Conservation (phyloP, 345 rosid species). For the Corchorus olitorius region DNA sequence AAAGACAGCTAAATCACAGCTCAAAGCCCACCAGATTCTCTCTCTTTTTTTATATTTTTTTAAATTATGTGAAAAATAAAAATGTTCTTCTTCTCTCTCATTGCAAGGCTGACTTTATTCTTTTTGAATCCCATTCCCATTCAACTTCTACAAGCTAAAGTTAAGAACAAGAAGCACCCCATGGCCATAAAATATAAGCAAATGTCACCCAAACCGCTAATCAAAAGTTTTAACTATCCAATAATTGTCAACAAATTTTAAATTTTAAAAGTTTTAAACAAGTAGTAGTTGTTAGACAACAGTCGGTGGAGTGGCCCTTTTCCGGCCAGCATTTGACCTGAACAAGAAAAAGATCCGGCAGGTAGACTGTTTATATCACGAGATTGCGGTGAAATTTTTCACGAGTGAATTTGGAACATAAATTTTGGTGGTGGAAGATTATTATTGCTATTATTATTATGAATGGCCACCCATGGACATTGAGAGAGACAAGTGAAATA, state of each 20-base stretch:
- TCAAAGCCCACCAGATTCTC: conserved; percentile 64
- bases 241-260: conserved; percentile 6
- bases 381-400: conserved; percentile 28
- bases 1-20: conserved; percentile 92
- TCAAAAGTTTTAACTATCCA: neutral
- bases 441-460: too few species aligned
- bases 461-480: too few species aligned
- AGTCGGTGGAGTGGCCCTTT: neutral
- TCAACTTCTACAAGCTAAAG: neutral
- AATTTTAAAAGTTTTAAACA: neutral
- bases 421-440: neutral
- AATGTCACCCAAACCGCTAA: conserved; percentile 6
- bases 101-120: conserved; percentile 20
- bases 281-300: neutral
- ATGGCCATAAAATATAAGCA: neutral
- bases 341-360: neutral
- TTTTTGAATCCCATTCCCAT: conserved; percentile 24
- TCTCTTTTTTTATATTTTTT: conserved; percentile 22
- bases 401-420: conserved; percentile 19
- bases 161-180: conserved; percentile 3
- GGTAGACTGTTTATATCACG: conserved; percentile 23
- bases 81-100: neutral
- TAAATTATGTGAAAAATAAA: neutral
- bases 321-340: conserved; percentile 15
- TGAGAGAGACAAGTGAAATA: neutral